Percentiles rank a stretch among this genome's conserved stretches.
These are phyloP conservation scores for barrel medic (Medicago truncatula) DNA, from an alignment of 306 rosid genomes.

Conservation along the genomic window MtrunA17r5.0-ANR NC_053044.1:2365501-2366000, in stretches of 20 bases:
- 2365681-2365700: constrained; percentile 3
- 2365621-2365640: constrained; percentile 25
- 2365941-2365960: background rate
- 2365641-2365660: background rate
- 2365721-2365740: constrained; percentile 11
- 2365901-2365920: constrained; percentile 28
- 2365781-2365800: background rate
- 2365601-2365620: background rate
- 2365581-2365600: constrained; percentile 2
- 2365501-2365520: constrained; percentile 15
- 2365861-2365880: constrained; percentile 31
- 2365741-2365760: constrained; percentile 8
- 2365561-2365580: background rate
- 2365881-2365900: background rate
- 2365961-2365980: background rate
- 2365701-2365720: background rate
- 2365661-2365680: background rate
- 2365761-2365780: background rate
- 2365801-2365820: background rate
- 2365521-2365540: background rate
- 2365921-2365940: background rate
- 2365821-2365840: background rate
- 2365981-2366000: background rate
- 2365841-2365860: constrained; percentile 28
- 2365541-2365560: constrained; percentile 12